A percentile compares a stretch with the other conserved stretches of the same genome.
Conservation (phyloP, 768 basidiomycete genomes). For the Auricularia sp. region DNA sequence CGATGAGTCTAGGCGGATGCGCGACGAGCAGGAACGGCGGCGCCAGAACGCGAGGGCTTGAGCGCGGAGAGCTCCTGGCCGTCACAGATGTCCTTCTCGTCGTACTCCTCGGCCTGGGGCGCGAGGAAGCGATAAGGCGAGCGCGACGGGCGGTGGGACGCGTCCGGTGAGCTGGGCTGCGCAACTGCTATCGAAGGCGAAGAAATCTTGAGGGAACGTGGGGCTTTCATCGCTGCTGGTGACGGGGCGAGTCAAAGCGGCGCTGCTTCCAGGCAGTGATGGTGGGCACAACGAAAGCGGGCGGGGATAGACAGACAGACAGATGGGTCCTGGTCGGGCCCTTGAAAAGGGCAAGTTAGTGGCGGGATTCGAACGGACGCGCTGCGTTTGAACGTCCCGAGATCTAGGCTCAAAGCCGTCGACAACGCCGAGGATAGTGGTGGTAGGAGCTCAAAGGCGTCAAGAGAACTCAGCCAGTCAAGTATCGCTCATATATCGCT, state of each 20-base stretch:
- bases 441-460: too few species aligned
- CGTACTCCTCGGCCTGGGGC: neutral
- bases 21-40: neutral
- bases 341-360: neutral
- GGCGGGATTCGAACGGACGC: neutral
- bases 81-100: conserved; percentile 1
- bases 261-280: too few species aligned
- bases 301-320: neutral
- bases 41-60: neutral
- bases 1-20: neutral
- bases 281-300: neutral
- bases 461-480: too few species aligned
- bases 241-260: too few species aligned
- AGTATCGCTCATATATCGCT: too few species aligned
- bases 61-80: neutral
- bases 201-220: neutral
- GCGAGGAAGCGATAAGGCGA: neutral
- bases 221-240: neutral
- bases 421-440: neutral
- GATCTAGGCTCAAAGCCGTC: neutral
- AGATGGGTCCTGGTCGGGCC: neutral
- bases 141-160: neutral
- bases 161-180: neutral
- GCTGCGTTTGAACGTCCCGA: neutral
- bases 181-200: neutral